A percentile compares a stretch with the other conserved stretches of the same genome.
Evolutionary conservation across 2,329 filamentous ascomycete genomes (phyloP).

Genomic region (Xylariales sp.): DNA sequence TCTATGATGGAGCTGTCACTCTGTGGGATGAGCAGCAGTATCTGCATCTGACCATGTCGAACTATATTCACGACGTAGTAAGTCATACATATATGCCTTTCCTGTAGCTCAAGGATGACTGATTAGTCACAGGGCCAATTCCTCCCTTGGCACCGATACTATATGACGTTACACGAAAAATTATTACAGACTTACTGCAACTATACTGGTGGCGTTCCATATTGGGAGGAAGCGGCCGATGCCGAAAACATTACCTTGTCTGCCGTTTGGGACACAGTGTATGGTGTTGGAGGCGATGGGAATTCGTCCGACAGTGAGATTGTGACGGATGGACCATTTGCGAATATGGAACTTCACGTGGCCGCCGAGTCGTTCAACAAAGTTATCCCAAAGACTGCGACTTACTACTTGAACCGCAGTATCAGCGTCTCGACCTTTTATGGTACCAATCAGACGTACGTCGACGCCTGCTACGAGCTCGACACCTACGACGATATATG

Average conservation of each 20-base stretch:
- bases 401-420: not conserved
- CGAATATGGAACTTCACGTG: conserved; percentile 5
- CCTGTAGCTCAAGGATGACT: not conserved
- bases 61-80: conserved; percentile 5
- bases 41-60: conserved; percentile 4
- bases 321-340: conserved; percentile 3
- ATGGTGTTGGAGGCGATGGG: conserved; percentile 1
- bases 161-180: conserved; percentile 11
- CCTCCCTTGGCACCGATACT: conserved; percentile 15
- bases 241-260: conserved; percentile 4
- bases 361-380: not conserved
- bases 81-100: not conserved
- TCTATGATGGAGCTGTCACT: conserved; percentile 3
- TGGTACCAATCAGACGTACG: not conserved
- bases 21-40: conserved; percentile 7
- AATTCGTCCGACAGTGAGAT: conserved; percentile 1
- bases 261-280: not conserved
- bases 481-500: conserved; percentile 3
- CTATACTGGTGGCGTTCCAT: conserved; percentile 13
- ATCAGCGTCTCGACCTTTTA: not conserved
- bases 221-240: conserved; percentile 2
- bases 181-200: conserved; percentile 12
- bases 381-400: conserved; percentile 1
- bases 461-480: conserved; percentile 1
- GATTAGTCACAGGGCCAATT: conserved; percentile 17